A percentile compares a stretch with the other conserved stretches of the same genome.
phyloP scores from a whole-genome alignment of 2,329 filamentous ascomycete species.

The Phoma sp. region DNA sequence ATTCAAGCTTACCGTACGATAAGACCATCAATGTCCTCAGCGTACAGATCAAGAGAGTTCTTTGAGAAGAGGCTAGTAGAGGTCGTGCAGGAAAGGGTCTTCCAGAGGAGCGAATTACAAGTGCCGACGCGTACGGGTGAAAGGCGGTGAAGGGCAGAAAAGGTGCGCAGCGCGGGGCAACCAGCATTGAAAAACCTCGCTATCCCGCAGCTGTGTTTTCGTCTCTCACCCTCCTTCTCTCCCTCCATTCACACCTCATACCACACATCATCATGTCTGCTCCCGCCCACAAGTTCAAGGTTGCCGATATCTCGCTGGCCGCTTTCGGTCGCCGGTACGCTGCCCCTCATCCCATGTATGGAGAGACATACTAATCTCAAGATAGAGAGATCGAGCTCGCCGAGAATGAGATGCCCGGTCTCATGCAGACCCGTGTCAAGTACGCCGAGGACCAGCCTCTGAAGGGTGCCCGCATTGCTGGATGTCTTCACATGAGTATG shows the following conservation, averaged over 20 bases:
- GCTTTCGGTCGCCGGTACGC: slow-evolving; percentile 87
- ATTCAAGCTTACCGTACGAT: not conserved
- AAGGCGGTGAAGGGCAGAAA: slow-evolving; percentile 13
- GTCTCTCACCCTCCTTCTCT: slow-evolving; percentile 19
- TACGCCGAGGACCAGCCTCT: slow-evolving; percentile 94
- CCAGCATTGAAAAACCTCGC: slow-evolving; percentile 19
- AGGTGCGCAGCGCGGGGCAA: slow-evolving; percentile 6
- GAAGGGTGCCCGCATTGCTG: slow-evolving; percentile 92
- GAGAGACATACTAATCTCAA: not conserved
- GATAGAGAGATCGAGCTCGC: slow-evolving; percentile 87
- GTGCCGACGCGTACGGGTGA: slow-evolving; percentile 3
- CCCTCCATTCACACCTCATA: slow-evolving; percentile 17
- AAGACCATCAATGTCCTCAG: slow-evolving; percentile 12
- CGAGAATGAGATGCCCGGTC: slow-evolving; percentile 91
- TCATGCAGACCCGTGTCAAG: slow-evolving; percentile 92
- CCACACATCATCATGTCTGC: slow-evolving; percentile 63
- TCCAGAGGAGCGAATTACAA: slow-evolving; percentile 12
- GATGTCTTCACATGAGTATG: slow-evolving; percentile 96
- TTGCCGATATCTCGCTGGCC: slow-evolving; percentile 94
- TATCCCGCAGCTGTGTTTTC: slow-evolving; percentile 22
- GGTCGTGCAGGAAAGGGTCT: slow-evolving; percentile 14
- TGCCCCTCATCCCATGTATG: not conserved
- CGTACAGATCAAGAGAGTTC: slow-evolving; percentile 7
- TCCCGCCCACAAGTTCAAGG: slow-evolving; percentile 94
- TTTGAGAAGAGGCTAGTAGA: slow-evolving; percentile 1